Evolutionary conservation across 2,329 filamentous ascomycete genomes (phyloP), one percentile per base, ranked within the genome.

Genomic region (Penicillium sp.): DNA sequence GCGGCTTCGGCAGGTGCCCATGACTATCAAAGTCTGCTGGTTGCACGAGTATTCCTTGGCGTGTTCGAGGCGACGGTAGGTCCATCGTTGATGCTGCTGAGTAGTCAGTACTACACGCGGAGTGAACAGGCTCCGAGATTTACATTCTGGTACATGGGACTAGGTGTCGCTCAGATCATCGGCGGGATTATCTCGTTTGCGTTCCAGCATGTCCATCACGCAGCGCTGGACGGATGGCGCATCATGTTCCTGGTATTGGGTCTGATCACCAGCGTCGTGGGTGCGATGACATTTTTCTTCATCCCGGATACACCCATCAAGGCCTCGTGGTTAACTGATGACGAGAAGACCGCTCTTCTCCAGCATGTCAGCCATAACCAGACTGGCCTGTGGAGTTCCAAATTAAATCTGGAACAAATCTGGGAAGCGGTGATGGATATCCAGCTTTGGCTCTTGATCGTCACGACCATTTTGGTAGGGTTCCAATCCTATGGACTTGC

Each of bases 1-100:
- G 69, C 69, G 11, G 66, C 65, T 54, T 81, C 80, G 23, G 81
- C 82, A 0, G 83, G 81, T 3, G 78, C 81, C 14, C 75, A 77
- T 49, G 78, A 80, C 66, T 86, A 84, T 64, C 73, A 68, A 22
- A 79, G 78, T 0, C 69, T 87, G 7, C 75, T 86, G 4, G 79
- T 78, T 18, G 79, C 81, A 1, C 79, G 84, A 12, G 73, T 85
- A 59, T 82, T 86, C 59, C 73, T 87, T 1, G 85, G 85, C 29
- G 78, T 84, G 48, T 86, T 86, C 54, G 85, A 80, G 60, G 82
- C 84, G 2, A 82, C 82, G 2, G 82, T 86, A 52, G 81, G 80
- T 1, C 85, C 85, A 1, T 84, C 80, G 1, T 69, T 86, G 53
- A 83, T 86, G 74, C 75, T 87, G 50, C 81, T 87, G 61, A 84